These are phyloP conservation scores for Yamadazyma membranifaciens DNA, from an alignment of 1,139 yeast genomes.

Conservation along the genomic window DNA sequence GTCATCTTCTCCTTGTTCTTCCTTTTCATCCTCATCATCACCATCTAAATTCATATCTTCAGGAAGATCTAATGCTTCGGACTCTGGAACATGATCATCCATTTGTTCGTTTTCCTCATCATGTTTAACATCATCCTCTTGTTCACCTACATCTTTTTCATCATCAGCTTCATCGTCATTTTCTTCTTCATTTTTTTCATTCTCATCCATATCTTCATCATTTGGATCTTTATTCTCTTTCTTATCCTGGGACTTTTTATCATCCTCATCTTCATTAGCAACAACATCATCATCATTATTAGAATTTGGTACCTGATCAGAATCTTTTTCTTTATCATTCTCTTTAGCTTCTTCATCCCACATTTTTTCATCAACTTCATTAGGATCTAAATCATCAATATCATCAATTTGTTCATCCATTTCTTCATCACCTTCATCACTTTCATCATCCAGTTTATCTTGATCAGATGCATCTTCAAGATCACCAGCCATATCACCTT, in stretches of 20 bases:
- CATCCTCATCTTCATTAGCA: slow-evolving; percentile 55
- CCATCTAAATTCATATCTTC: slow-evolving; percentile 84
- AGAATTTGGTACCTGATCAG: slow-evolving; percentile 64
- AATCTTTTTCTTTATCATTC: slow-evolving; percentile 67
- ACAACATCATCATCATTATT: slow-evolving; percentile 59
- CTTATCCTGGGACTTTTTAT: slow-evolving; percentile 36
- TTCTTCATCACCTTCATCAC: slow-evolving; percentile 49
- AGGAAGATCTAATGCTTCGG: slow-evolving; percentile 79
- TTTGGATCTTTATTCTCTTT: slow-evolving; percentile 25
- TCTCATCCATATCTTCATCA: slow-evolving; percentile 32
- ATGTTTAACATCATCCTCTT: slow-evolving; percentile 74
- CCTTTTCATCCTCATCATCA: slow-evolving; percentile 50
- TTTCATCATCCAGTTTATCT: slow-evolving; percentile 56
- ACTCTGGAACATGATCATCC: slow-evolving; percentile 74
- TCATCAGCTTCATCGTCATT: slow-evolving; percentile 45
- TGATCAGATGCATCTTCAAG: slow-evolving; percentile 77
- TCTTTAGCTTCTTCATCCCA: slow-evolving; percentile 94
- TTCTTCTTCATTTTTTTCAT: slow-evolving; percentile 31
- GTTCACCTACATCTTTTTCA: slow-evolving; percentile 67
- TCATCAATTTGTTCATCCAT: slow-evolving; percentile 90
- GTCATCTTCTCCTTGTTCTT: slow-evolving; percentile 53
- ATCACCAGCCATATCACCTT: slow-evolving; percentile 96
- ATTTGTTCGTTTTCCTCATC: slow-evolving; percentile 71
- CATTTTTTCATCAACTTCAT: slow-evolving; percentile 96
- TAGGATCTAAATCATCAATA: slow-evolving; percentile 87